Evolutionary conservation across 176 grass and related monocot genomes (phyloP).

Genomic region (Elaeis guineensis): DNA sequence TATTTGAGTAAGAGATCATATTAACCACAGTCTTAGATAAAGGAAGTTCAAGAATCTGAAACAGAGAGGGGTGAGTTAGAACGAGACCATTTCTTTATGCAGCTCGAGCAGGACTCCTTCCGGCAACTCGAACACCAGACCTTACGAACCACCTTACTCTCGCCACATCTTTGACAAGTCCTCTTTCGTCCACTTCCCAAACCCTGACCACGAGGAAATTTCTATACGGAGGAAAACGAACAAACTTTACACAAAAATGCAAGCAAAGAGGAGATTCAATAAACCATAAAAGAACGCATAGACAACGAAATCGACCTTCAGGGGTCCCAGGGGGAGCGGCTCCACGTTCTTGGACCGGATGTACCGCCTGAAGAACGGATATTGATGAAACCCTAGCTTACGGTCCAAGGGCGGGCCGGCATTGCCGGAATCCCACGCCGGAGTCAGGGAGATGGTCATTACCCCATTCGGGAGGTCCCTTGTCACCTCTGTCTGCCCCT

Average conservation of each 20-base stretch:
- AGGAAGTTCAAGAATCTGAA: neutral
- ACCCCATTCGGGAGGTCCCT: constrained; percentile 87
- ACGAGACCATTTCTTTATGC: constrained; percentile 64
- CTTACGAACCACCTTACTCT: constrained; percentile 41
- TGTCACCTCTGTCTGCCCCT: constrained; percentile 30
- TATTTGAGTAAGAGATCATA: too few species aligned
- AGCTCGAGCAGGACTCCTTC: constrained; percentile 55
- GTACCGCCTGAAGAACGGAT: constrained; percentile 28
- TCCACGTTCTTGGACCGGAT: constrained; percentile 93
- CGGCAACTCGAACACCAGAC: constrained; percentile 58
- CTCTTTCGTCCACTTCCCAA: constrained; percentile 28
- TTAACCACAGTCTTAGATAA: too few species aligned
- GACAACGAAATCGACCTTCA: constrained; percentile 44
- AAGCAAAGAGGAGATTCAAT: neutral
- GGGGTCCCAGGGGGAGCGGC: constrained; percentile 58
- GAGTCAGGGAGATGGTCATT: constrained; percentile 80
- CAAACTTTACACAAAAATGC: neutral
- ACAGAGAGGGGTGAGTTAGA: neutral
- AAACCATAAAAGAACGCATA: neutral
- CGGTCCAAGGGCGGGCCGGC: constrained; percentile 25
- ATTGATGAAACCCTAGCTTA: constrained; percentile 71
- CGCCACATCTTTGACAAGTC: constrained; percentile 58
- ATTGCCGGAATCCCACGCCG: constrained; percentile 8
- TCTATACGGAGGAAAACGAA: constrained; percentile 1
- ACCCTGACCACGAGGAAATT: constrained; percentile 10